Conservation (phyloP, 768 basidiomycete species). For the Strobilomyces echinocephalus region DNA sequence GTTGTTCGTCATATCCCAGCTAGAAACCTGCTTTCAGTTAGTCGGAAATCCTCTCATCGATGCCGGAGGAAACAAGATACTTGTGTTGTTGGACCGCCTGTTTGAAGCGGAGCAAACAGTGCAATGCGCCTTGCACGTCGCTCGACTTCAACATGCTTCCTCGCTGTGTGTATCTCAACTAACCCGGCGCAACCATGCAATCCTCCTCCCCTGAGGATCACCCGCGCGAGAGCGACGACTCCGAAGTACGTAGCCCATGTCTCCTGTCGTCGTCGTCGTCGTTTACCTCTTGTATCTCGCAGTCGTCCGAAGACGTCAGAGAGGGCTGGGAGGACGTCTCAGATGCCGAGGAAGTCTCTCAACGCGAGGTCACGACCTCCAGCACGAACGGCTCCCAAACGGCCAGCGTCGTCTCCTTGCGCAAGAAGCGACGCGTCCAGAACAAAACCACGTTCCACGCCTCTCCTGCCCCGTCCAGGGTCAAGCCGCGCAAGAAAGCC, state of each 20-base stretch:
- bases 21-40: too few species aligned
- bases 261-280: neutral
- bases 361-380: conserved; percentile 2
- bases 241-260: conserved; percentile 5
- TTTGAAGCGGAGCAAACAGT: too few species aligned
- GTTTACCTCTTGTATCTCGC: neutral
- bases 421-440: conserved; percentile 28
- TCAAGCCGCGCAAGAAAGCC: conserved; percentile 26
- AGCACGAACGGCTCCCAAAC: conserved; percentile 5
- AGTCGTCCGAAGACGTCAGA: conserved; percentile 4
- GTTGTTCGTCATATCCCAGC: too few species aligned
- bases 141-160: too few species aligned
- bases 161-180: too few species aligned
- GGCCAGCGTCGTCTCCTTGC: conserved; percentile 16
- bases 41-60: too few species aligned
- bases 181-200: too few species aligned
- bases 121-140: too few species aligned
- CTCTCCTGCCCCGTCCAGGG: conserved; percentile 18
- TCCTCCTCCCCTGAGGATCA: neutral
- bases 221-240: neutral
- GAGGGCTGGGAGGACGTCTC: conserved; percentile 36
- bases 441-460: conserved; percentile 21
- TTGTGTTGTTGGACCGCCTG: too few species aligned
- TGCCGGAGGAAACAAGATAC: too few species aligned
- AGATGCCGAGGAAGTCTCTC: conserved; percentile 14